Conservation (phyloP, 768 basidiomycete genomes). For the Termitomyces sp. region DNA sequence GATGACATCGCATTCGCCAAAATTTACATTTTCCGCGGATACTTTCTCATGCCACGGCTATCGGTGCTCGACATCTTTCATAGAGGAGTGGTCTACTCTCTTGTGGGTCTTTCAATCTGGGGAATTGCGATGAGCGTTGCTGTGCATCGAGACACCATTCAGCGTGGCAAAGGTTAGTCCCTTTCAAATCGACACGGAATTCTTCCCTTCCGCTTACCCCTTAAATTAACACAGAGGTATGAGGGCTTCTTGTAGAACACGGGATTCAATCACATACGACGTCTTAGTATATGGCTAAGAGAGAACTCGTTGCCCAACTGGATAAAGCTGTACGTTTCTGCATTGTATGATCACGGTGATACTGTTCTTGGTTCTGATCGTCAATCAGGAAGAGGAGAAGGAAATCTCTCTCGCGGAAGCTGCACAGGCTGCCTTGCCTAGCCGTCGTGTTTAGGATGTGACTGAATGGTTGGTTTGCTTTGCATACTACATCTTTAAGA, state of each 20-base stretch:
- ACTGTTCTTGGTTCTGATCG: neutral
- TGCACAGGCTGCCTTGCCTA: slow-evolving; percentile 31
- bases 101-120: slow-evolving; percentile 49
- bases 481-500: neutral
- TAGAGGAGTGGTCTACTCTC: slow-evolving; percentile 50
- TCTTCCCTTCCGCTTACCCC: neutral
- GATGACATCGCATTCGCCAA: neutral
- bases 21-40: neutral
- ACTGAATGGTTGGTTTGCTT: neutral
- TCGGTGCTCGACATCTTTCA: slow-evolving; percentile 48
- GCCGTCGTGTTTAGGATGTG: slow-evolving; percentile 5
- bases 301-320: slow-evolving; percentile 23
- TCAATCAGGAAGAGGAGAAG: slow-evolving; percentile 33
- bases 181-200: neutral
- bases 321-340: slow-evolving; percentile 28
- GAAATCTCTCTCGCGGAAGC: slow-evolving; percentile 40
- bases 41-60: slow-evolving; percentile 20
- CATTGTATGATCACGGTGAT: neutral
- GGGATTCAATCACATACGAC: neutral
- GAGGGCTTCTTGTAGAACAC: neutral
- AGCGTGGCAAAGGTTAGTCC: slow-evolving; percentile 50
- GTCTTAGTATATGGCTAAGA: slow-evolving; percentile 30
- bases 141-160: slow-evolving; percentile 53
- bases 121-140: slow-evolving; percentile 50
- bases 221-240: neutral